Conservation (phyloP, 1,284 basidiomycete genomes). For the Fomitopsis betulina region DNA sequence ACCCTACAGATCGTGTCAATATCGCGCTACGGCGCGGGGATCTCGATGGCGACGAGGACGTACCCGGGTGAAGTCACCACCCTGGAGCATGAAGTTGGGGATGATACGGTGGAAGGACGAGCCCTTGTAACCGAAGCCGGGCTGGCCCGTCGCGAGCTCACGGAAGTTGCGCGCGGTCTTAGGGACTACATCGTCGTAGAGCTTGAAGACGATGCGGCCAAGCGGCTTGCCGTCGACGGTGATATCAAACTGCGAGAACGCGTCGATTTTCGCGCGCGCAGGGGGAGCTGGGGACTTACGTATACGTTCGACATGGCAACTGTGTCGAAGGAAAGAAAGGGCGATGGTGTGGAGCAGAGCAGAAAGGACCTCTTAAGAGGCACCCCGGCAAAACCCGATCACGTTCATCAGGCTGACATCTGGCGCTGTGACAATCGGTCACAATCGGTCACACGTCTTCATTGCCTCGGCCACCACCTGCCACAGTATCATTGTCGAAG, state of each 20-base stretch:
- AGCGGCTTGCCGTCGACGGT: constrained; percentile 46
- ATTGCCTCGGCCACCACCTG: not conserved
- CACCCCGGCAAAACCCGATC: constrained; percentile 27
- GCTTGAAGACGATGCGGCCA: constrained; percentile 53
- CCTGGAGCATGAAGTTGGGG: constrained; percentile 54
- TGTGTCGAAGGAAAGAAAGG: constrained; percentile 15
- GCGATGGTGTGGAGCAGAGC: constrained; percentile 13
- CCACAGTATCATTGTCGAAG: not conserved
- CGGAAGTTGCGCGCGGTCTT: constrained; percentile 52
- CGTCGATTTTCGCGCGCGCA: not conserved
- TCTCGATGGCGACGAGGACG: constrained; percentile 44
- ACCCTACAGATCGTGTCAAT: constrained; percentile 11
- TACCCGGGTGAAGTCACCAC: constrained; percentile 64
- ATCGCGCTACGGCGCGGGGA: not conserved
- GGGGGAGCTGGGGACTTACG: constrained; percentile 32
- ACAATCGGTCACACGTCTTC: constrained; percentile 18
- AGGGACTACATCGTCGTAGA: constrained; percentile 46
- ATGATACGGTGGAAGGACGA: constrained; percentile 35
- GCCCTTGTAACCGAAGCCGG: constrained; percentile 37
- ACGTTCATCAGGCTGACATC: constrained; percentile 27
- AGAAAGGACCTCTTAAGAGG: constrained; percentile 22
- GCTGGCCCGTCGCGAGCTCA: constrained; percentile 42
- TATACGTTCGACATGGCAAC: constrained; percentile 43
- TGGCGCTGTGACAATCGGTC: constrained; percentile 28
- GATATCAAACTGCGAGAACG: constrained; percentile 46